Evolutionary conservation across 2,329 filamentous ascomycete genomes (phyloP).

Genomic region (Gliomastix tumulicola): DNA sequence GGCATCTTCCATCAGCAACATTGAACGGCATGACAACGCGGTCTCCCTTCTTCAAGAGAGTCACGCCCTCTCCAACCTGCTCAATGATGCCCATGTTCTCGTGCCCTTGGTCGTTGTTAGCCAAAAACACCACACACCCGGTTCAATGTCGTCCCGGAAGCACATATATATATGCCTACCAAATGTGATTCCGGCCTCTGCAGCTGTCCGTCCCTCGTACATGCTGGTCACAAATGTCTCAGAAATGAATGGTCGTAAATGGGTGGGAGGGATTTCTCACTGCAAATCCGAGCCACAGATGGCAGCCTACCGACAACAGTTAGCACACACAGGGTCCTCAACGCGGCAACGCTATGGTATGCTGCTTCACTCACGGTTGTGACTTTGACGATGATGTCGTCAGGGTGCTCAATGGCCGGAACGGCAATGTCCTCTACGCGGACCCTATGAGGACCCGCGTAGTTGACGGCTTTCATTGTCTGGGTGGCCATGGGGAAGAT

Average conservation of each 20-base stretch:
- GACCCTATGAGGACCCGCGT: conserved; percentile 54
- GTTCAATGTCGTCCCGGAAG: no score
- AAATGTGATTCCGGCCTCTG: conserved; percentile 55
- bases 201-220: conserved; percentile 60
- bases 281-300: conserved; percentile 48
- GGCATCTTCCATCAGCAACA: conserved; percentile 55
- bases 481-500: conserved; percentile 2
- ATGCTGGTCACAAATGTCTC: no score
- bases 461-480: conserved; percentile 56
- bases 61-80: conserved; percentile 50
- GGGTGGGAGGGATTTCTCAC: no score
- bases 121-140: no score
- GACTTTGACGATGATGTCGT: conserved; percentile 59
- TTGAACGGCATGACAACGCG: conserved; percentile 61
- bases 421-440: conserved; percentile 52
- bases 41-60: conserved; percentile 54
- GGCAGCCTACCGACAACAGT: conserved; percentile 29
- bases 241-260: no score
- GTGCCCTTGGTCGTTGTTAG: no score
- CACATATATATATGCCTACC: no score
- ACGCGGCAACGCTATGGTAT: no score
- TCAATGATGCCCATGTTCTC: conserved; percentile 55
- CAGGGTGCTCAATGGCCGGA: conserved; percentile 55
- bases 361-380: conserved; percentile 53
- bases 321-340: background rate